Percentiles rank a stretch among this genome's conserved stretches.
Conservation (phyloP, 371 early-diverging fungal species). For the Mortierella sp. region DNA sequence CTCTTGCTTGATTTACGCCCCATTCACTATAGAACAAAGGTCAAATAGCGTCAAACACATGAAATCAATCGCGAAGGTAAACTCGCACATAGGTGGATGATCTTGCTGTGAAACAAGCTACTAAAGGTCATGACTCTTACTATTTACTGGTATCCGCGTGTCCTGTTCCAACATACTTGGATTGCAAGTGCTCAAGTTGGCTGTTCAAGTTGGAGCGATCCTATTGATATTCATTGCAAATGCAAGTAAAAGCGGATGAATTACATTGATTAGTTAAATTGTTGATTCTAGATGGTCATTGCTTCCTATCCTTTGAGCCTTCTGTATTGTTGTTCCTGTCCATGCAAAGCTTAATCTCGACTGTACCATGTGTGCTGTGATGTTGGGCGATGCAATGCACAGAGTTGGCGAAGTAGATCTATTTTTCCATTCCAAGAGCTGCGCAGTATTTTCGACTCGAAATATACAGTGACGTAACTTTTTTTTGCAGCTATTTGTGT, state of each 20-base stretch:
- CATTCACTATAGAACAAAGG: slow-evolving; percentile 75
- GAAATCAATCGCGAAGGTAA: background rate
- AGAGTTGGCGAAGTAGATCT: too few relatives aligned
- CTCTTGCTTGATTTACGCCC: slow-evolving; percentile 88
- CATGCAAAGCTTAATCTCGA: background rate
- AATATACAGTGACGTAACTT: too few relatives aligned
- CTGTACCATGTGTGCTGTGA: background rate
- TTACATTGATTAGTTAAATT: background rate
- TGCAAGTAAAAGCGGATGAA: background rate
- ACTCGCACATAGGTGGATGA: background rate
- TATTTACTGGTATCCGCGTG: slow-evolving; percentile 93
- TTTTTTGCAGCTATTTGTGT: too few relatives aligned
- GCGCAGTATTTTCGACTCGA: too few relatives aligned
- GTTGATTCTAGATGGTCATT: background rate
- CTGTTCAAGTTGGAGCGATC: slow-evolving; percentile 84
- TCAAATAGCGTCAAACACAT: background rate
- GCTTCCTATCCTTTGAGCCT: background rate
- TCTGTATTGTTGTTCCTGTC: background rate
- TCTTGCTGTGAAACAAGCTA: background rate
- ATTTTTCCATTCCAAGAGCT: too few relatives aligned
- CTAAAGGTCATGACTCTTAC: slow-evolving; percentile 59
- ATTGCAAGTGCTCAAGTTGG: slow-evolving; percentile 89
- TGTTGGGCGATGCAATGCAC: background rate
- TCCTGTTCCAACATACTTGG: slow-evolving; percentile 91
- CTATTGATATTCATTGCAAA: slow-evolving; percentile 42